These are phyloP conservation scores for Termitomyces sp. DNA, from an alignment of 768 basidiomycete genomes.

Conservation along the genomic window DNA sequence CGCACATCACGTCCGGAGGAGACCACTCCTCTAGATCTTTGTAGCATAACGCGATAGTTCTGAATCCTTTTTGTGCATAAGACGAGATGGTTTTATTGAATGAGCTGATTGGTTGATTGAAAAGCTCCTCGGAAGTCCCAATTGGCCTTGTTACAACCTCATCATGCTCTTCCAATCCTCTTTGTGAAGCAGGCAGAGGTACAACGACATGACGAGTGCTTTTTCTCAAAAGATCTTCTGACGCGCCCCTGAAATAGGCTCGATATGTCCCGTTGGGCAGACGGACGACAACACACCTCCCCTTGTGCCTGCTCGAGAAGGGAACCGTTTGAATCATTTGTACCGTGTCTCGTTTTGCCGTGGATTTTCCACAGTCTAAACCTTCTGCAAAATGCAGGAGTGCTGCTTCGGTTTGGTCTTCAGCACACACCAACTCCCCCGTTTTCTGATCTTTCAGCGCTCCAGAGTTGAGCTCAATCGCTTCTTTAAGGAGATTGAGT, in stretches of 20 bases:
- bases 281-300: slow-evolving; percentile 87
- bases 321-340: slow-evolving; percentile 83
- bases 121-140: slow-evolving; percentile 74
- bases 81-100: slow-evolving; percentile 80
- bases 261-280: slow-evolving; percentile 42
- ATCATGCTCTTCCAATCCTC: slow-evolving; percentile 11
- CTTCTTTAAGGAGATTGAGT: slow-evolving; percentile 67
- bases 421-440: slow-evolving; percentile 62
- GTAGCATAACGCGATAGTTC: slow-evolving; percentile 94
- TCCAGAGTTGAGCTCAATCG: slow-evolving; percentile 89
- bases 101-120: slow-evolving; percentile 92
- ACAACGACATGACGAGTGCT: slow-evolving; percentile 70
- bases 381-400: slow-evolving; percentile 78
- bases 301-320: slow-evolving; percentile 89
- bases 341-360: slow-evolving; percentile 53
- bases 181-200: slow-evolving; percentile 29
- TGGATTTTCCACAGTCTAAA: slow-evolving; percentile 70
- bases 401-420: slow-evolving; percentile 72
- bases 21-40: slow-evolving; percentile 77
- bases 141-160: slow-evolving; percentile 57
- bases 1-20: slow-evolving; percentile 38
- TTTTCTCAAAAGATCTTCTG: slow-evolving; percentile 59
- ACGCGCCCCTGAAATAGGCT: slow-evolving; percentile 87
- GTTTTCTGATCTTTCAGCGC: slow-evolving; percentile 30
- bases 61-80: slow-evolving; percentile 58